These are phyloP conservation scores for Candida qinlingensis DNA, from an alignment of 805 yeast genomes.

Conservation along the genomic window DNA sequence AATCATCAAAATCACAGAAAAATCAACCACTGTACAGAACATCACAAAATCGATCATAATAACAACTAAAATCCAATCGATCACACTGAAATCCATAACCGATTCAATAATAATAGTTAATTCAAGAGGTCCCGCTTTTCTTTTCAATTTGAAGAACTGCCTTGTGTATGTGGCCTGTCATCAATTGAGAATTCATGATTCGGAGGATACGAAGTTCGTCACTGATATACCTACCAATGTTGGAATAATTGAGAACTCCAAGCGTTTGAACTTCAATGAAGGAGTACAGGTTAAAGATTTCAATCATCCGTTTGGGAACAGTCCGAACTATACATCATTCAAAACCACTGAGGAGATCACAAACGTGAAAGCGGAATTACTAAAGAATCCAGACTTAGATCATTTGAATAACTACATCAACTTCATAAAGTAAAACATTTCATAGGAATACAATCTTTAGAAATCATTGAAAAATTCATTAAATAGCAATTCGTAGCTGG, in stretches of 20 bases:
- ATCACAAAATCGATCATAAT: conserved; percentile 10
- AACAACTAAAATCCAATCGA: conserved; percentile 5
- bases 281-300: conserved; percentile 19
- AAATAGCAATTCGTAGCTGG: too few relatives aligned
- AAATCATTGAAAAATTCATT: not conserved
- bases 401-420: not conserved
- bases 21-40: conserved; percentile 5
- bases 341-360: not conserved
- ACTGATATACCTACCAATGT: conserved; percentile 8
- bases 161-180: conserved; percentile 16
- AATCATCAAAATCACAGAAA: not conserved
- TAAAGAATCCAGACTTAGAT: not conserved
- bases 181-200: conserved; percentile 21
- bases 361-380: not conserved
- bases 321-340: conserved; percentile 9
- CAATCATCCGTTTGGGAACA: conserved; percentile 19
- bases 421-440: not conserved
- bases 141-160: conserved; percentile 9
- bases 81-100: conserved; percentile 9
- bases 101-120: conserved; percentile 11
- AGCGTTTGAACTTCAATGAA: conserved; percentile 8
- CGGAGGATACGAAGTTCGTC: conserved; percentile 3
- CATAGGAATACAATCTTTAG: not conserved
- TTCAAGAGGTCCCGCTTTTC: conserved; percentile 16
- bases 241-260: conserved; percentile 20